A percentile compares a stretch with the other conserved stretches of the same genome.
Evolutionary conservation across 345 rosid species (phyloP).

Genomic region (Dipteronia sinensis): DNA sequence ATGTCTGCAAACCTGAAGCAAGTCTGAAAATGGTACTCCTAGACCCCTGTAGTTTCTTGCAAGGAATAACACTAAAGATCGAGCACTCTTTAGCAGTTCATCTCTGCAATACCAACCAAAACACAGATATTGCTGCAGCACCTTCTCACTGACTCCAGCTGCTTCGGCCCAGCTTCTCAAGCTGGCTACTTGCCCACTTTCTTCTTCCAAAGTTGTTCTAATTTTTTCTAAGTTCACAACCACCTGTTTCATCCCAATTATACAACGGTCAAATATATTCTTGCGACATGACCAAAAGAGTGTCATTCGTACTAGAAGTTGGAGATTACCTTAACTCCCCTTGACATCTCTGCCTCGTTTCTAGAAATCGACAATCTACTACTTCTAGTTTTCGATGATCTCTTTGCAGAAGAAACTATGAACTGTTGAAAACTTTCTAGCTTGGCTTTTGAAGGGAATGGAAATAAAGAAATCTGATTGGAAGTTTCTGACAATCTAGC

Average conservation of each 20-base stretch:
- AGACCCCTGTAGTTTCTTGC: conserved; percentile 77
- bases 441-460: conserved; percentile 28
- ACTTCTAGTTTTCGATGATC: conserved; percentile 41
- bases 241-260: conserved; percentile 42
- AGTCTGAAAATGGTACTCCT: conserved; percentile 66
- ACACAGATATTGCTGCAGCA: conserved; percentile 52
- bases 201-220: conserved; percentile 57
- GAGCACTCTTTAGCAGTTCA: conserved; percentile 65
- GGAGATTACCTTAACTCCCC: conserved; percentile 70
- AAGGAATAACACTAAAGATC: conserved; percentile 64
- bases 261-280: conserved; percentile 25
- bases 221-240: conserved; percentile 68
- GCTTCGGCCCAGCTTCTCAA: conserved; percentile 86
- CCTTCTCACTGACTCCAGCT: conserved; percentile 64
- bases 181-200: conserved; percentile 57
- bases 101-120: conserved; percentile 86
- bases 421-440: conserved; percentile 26
- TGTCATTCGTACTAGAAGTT: conserved; percentile 13
- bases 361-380: conserved; percentile 56
- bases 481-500: conserved; percentile 27
- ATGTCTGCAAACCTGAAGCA: conserved; percentile 58
- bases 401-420: conserved; percentile 31
- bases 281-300: conserved; percentile 14
- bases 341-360: conserved; percentile 76
- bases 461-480: conserved; percentile 2